Base-by-base conservation (phyloP, 352 stramenopile species). In the Phytophthora hybrid region DNA sequence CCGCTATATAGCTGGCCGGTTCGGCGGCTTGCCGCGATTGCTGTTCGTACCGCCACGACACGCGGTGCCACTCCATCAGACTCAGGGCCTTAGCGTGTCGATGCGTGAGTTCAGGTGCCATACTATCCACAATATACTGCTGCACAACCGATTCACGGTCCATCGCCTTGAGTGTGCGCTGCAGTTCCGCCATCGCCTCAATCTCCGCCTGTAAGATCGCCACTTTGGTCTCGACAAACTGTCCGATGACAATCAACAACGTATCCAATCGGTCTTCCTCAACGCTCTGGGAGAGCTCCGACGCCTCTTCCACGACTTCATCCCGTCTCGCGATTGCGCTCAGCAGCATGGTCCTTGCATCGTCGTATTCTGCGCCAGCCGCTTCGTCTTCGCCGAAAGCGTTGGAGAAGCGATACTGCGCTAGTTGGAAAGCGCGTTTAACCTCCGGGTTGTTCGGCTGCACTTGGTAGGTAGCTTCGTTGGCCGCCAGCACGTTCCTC, bases 211-310 rank as follows among this genome's bases (percentile, higher is more conserved):
- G 80, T 26, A 96, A 63, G 57, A 94, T 94, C 10, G 87, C 84
- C 54, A 92, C 87, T 74, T 94, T 94, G 16, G 88, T 93, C 78
- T 94, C 87, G 18, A 96, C 84, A 67, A 95, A 96, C 79, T 96
- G 88, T 18, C 87, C 86, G 59, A 95, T 88, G 5, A 96, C 87
- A 71, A 96, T 92, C 19, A 94, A 70, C 71, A 95, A 84, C 39
- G 88, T 95, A 64, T 96, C 89, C 51, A 96, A 64, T 31, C 89
- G 85, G 69, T 96, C 89, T 78, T 96, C 89, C 56, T 96, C 89
- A 44, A 93, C 80, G 61, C 79, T 91, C 63, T 96, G 89, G 21
- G 87, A 93, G 14, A 92, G 59, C 63, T 93, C 87, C 0, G 89
- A 92, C 8, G 82, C 85, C 65, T 94, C 85, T 73, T 94, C 88